A percentile compares a stretch with the other conserved stretches of the same genome.
Evolutionary conservation across 1,284 basidiomycete species (phyloP).

Genomic region (Trichosporon sp.): DNA sequence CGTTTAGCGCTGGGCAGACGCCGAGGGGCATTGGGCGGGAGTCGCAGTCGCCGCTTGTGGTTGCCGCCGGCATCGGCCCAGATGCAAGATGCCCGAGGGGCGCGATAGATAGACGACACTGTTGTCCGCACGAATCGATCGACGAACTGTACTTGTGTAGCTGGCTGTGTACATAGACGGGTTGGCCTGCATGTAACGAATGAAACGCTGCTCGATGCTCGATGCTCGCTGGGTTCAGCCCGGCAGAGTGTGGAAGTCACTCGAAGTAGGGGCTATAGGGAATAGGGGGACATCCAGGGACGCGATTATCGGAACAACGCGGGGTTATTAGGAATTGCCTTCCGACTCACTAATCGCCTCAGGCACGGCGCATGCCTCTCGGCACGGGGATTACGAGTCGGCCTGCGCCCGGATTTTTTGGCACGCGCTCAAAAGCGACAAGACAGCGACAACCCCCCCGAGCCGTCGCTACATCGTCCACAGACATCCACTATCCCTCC

Average conservation of each 20-base stretch:
- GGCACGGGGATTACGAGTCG: conserved; percentile 6
- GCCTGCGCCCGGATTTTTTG: conserved; percentile 3
- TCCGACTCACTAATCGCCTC: not conserved
- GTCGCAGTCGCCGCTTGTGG: not conserved
- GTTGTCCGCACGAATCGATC: not conserved
- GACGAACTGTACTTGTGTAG: not conserved
- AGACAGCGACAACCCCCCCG: not conserved
- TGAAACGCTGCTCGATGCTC: not conserved
- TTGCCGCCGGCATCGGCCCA: not conserved
- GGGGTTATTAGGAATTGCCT: not conserved
- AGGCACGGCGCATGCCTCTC: not conserved
- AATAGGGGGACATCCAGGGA: not conserved
- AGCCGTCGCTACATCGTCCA: conserved; percentile 1
- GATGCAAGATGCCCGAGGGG: not conserved
- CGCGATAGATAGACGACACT: not conserved
- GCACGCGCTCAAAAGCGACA: not conserved
- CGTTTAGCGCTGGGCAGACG: not conserved
- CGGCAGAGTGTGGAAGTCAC: not conserved
- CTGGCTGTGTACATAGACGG: not conserved
- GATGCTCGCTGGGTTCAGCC: not conserved
- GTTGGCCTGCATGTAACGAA: not conserved
- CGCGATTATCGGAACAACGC: conserved; percentile 4
- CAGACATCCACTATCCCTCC: not conserved
- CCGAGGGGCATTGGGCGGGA: not conserved
- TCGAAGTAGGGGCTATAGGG: not conserved